Conservation (phyloP, 192 early-diverging fungal species). For the Cetraspora pellucida region DNA sequence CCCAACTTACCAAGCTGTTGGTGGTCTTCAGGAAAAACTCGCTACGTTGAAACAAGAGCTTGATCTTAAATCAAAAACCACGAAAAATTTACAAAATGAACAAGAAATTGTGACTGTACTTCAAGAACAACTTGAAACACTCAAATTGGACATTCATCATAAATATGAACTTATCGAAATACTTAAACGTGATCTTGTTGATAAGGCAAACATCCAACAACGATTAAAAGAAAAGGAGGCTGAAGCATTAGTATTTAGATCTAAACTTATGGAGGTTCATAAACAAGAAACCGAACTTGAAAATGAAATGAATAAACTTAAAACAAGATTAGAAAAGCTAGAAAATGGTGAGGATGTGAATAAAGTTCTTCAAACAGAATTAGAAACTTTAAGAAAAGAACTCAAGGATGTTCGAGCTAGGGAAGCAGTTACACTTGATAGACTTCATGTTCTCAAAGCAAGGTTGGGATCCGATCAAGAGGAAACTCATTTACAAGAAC, state of each 20-base stretch:
- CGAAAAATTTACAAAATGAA: slow-evolving; percentile 11
- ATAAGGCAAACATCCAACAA: slow-evolving; percentile 26
- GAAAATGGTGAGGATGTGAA: slow-evolving; percentile 21
- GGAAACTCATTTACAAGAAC: slow-evolving; percentile 24
- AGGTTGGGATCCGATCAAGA: slow-evolving; percentile 7
- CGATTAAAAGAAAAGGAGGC: slow-evolving; percentile 26
- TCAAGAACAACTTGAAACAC: slow-evolving; percentile 22
- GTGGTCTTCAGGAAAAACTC: slow-evolving; percentile 21
- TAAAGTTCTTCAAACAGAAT: slow-evolving; percentile 15
- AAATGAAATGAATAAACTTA: slow-evolving; percentile 27
- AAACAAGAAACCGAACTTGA: slow-evolving; percentile 26
- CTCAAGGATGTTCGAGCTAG: slow-evolving; percentile 11
- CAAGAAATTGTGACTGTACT: slow-evolving; percentile 20
- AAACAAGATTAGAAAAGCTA: background rate
- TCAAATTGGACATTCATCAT: slow-evolving; percentile 20
- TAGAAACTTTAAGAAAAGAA: slow-evolving; percentile 18
- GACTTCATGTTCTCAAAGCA: slow-evolving; percentile 19
- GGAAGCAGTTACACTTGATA: background rate
- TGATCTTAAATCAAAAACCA: slow-evolving; percentile 4
- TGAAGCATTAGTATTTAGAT: slow-evolving; percentile 13
- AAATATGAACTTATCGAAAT: slow-evolving; percentile 35
- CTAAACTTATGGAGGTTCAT: slow-evolving; percentile 30
- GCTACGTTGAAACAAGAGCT: slow-evolving; percentile 22
- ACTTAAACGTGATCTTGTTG: slow-evolving; percentile 24
- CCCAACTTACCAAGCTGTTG: slow-evolving; percentile 6